Evolutionary conservation across 768 basidiomycete genomes (phyloP).

Genomic region (Mycena epipterygia): DNA sequence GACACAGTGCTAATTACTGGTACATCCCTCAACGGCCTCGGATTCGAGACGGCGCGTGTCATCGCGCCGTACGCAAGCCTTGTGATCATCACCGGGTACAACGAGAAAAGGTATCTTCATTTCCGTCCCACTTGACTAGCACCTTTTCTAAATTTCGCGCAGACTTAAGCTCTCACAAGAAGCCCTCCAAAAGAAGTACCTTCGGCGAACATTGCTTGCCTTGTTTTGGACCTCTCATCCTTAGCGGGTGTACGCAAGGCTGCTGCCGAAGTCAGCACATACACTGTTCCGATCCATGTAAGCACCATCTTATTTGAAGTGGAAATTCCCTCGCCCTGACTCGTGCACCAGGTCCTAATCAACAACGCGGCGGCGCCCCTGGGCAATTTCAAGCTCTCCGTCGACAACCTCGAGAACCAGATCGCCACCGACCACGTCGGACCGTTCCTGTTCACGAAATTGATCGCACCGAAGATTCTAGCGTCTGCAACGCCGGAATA

Average conservation of each 20-base stretch:
- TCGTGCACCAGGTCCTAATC: not conserved
- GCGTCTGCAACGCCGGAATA: slow-evolving; percentile 8
- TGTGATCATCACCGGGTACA: slow-evolving; percentile 17
- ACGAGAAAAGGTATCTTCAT: slow-evolving; percentile 3
- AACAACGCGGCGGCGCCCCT: slow-evolving; percentile 14
- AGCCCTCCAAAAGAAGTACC: not conserved
- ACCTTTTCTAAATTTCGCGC: not conserved
- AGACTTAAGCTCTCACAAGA: slow-evolving; percentile 13
- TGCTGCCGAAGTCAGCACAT: slow-evolving; percentile 6
- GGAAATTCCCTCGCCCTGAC: not conserved
- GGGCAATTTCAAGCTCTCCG: not conserved
- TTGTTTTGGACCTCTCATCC: slow-evolving; percentile 10
- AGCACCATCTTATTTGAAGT: not conserved
- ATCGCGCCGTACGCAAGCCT: slow-evolving; percentile 21
- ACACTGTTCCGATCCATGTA: slow-evolving; percentile 2
- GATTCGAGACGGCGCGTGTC: slow-evolving; percentile 4
- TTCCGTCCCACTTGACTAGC: not conserved
- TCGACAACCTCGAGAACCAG: slow-evolving; percentile 15
- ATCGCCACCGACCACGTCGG: not conserved
- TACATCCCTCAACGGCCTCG: slow-evolving; percentile 11
- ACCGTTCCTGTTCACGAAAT: slow-evolving; percentile 19
- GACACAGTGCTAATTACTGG: slow-evolving; percentile 20
- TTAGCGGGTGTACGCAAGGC: not conserved
- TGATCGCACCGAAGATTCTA: slow-evolving; percentile 12
- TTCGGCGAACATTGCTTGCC: not conserved